phyloP scores from a whole-genome alignment of 1,139 yeast species.

The Zygosaccharomyces pseudobailii region DNA sequence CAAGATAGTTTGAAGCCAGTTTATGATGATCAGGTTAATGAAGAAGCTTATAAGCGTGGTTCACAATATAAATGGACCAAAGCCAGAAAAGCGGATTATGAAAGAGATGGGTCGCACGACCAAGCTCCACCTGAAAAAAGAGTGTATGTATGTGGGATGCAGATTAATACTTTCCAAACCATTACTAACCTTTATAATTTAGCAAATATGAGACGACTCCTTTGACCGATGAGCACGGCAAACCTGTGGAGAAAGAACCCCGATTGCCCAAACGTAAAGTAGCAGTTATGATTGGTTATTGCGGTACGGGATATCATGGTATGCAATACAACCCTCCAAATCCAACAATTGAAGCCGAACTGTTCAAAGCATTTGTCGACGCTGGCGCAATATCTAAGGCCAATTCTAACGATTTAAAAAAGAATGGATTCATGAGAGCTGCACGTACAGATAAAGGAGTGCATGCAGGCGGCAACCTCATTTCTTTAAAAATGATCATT shows the following conservation, averaged over 20 bases:
- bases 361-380: constrained; percentile 75
- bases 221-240: constrained; percentile 56
- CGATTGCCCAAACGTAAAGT: constrained; percentile 56
- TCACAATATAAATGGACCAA: constrained; percentile 46
- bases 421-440: constrained; percentile 88
- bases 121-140: constrained; percentile 28
- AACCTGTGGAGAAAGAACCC: constrained; percentile 44
- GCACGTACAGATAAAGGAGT: constrained; percentile 99
- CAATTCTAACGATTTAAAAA: constrained; percentile 85
- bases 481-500: constrained; percentile 80
- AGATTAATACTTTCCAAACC: neutral
- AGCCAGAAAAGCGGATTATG: constrained; percentile 41
- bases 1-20: constrained; percentile 19
- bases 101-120: constrained; percentile 33
- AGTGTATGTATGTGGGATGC: constrained; percentile 51
- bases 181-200: constrained; percentile 3
- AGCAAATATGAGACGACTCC: constrained; percentile 29
- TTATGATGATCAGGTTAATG: constrained; percentile 33
- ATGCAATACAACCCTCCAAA: constrained; percentile 93
- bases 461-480: constrained; percentile 96
- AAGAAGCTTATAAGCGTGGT: constrained; percentile 41
- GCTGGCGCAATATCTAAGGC: constrained; percentile 91
- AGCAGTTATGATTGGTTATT: constrained; percentile 90
- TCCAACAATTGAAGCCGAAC: constrained; percentile 86
- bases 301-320: constrained; percentile 98